Percentiles rank a stretch among this genome's conserved stretches.
Conservation (phyloP, 208 protist genomes). For the Porcisia hertigi region DNA sequence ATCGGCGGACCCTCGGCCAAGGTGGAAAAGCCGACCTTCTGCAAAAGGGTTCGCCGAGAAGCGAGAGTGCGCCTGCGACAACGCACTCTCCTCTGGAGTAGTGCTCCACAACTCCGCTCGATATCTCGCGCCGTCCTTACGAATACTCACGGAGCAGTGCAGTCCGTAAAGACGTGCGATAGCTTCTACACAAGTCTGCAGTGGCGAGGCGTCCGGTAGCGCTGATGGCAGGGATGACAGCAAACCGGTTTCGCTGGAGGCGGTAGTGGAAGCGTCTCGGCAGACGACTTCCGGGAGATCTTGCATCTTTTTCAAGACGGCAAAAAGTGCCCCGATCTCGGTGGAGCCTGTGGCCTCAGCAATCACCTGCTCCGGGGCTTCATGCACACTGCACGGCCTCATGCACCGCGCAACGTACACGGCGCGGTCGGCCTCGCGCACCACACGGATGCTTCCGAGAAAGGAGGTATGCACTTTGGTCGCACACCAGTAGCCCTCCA, state of each 20-base stretch:
- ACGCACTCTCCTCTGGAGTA: constrained; percentile 12
- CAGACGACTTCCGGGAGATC: constrained; percentile 2
- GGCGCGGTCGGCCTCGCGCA: constrained; percentile 5
- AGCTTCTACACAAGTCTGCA: constrained; percentile 24
- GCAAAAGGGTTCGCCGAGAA: constrained; percentile 13
- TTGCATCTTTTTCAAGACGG: background rate
- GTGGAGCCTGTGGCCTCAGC: constrained; percentile 9
- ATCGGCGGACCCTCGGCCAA: constrained; percentile 19
- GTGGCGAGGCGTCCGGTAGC: constrained; percentile 21
- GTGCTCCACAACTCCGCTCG: constrained; percentile 28
- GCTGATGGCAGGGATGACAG: background rate
- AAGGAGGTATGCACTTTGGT: background rate
- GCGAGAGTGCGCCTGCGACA: background rate
- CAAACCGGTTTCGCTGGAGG: background rate
- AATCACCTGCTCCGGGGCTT: constrained; percentile 6
- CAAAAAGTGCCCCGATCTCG: constrained; percentile 23
- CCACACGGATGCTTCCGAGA: constrained; percentile 9
- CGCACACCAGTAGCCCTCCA: constrained; percentile 13
- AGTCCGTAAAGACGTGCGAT: constrained; percentile 35
- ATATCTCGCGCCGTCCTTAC: constrained; percentile 9
- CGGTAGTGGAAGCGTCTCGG: background rate
- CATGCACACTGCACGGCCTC: background rate
- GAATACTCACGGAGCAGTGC: constrained; percentile 13
- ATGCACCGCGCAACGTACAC: constrained; percentile 17
- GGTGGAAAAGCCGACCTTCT: constrained; percentile 15